Conservation (phyloP, 106 monocot species). For the Apostasia ramifera region DNA sequence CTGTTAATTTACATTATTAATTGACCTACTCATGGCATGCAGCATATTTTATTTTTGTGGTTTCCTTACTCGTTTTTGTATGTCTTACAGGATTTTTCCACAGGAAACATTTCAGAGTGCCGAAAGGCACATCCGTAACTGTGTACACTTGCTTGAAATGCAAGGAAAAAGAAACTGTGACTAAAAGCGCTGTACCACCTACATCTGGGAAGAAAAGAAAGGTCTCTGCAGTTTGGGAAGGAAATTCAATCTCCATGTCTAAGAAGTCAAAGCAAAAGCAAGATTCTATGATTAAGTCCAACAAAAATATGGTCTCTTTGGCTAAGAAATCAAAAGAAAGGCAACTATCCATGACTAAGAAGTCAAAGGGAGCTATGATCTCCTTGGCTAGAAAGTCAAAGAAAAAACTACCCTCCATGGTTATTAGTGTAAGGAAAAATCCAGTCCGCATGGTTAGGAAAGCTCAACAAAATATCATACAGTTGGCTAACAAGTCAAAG, state of each 20-base stretch:
- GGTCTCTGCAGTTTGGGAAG: constrained; percentile 4
- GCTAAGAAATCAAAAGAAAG: constrained; percentile 7
- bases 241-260: background rate
- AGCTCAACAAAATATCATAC: constrained; percentile 2
- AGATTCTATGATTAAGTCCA: background rate
- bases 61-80: constrained; percentile 10
- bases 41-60: background rate
- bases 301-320: background rate
- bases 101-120: constrained; percentile 65
- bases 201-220: constrained; percentile 3
- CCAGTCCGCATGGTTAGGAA: constrained; percentile 8
- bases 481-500: background rate
- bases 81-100: constrained; percentile 65
- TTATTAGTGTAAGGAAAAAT: constrained; percentile 10
- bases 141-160: constrained; percentile 58
- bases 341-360: constrained; percentile 13
- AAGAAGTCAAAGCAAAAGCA: constrained; percentile 8
- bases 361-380: constrained; percentile 16
- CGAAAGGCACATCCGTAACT: constrained; percentile 37
- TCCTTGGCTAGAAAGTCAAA: background rate
- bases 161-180: constrained; percentile 22
- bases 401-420: constrained; percentile 14
- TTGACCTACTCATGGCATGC: background rate
- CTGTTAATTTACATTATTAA: no score
- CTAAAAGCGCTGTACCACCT: constrained; percentile 4